Conservation (phyloP, 352 stramenopile species). For the Salisapilia sapeloensis region DNA sequence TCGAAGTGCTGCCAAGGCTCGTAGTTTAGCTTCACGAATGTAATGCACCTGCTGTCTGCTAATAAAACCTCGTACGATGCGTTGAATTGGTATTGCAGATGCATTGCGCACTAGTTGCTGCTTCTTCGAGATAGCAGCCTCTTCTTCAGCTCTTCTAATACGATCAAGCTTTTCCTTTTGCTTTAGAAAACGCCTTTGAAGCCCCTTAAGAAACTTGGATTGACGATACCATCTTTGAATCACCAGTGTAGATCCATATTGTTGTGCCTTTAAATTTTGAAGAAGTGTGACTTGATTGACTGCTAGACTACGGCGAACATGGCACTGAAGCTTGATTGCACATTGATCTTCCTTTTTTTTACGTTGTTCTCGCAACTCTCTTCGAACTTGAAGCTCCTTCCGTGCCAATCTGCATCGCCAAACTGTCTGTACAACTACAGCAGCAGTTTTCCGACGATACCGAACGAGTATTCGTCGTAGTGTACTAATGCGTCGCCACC, state of each 20-base stretch:
- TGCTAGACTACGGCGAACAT: slow-evolving; percentile 9
- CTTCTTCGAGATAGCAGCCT: background rate
- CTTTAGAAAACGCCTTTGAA: slow-evolving; percentile 5
- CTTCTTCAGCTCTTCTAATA: slow-evolving; percentile 4
- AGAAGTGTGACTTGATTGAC: slow-evolving; percentile 2
- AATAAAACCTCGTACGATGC: slow-evolving; percentile 16
- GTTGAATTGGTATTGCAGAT: slow-evolving; percentile 15
- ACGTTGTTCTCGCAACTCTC: slow-evolving; percentile 1
- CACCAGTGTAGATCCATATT: slow-evolving; percentile 1
- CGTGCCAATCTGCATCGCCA: slow-evolving; percentile 13
- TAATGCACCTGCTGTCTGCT: slow-evolving; percentile 7
- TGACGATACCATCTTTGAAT: slow-evolving; percentile 13
- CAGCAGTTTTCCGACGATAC: slow-evolving; percentile 8
- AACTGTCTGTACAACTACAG: slow-evolving; percentile 13
- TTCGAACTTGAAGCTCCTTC: slow-evolving; percentile 5
- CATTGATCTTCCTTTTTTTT: slow-evolving; percentile 6
- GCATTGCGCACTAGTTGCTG: slow-evolving; percentile 2
- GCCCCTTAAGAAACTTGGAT: background rate
- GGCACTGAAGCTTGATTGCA: slow-evolving; percentile 11
- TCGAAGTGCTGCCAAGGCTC: slow-evolving; percentile 14
- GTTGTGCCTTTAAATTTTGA: slow-evolving; percentile 7
- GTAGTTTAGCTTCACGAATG: slow-evolving; percentile 3
- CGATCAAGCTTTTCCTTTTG: slow-evolving; percentile 13
- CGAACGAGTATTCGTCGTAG: too few species aligned
- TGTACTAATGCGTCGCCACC: too few species aligned